A percentile compares a stretch with the other conserved stretches of the same genome.
These are phyloP conservation scores for Aureobasidium melanogenum DNA, from an alignment of 2,329 filamentous ascomycete genomes.

Conservation along the genomic window DNA sequence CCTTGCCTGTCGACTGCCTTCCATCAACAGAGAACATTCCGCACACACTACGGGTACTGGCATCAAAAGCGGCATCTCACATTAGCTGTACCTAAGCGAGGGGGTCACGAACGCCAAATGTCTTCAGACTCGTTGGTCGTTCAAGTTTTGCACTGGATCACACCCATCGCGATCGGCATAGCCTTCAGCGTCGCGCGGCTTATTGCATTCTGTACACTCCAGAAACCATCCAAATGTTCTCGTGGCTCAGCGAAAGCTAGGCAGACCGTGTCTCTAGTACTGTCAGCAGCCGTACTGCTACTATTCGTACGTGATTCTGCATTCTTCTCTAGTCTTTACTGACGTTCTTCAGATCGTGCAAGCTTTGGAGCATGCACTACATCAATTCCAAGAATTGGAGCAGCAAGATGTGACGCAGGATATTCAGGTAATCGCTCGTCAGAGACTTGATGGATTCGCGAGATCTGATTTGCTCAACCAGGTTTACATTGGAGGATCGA, in stretches of 20 bases:
- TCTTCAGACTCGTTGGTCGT: conserved; percentile 13
- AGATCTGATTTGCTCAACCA: neutral
- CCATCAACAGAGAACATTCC: neutral
- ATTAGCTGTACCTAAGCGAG: conserved; percentile 6
- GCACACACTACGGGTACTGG: conserved; percentile 1
- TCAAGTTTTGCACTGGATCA: conserved; percentile 20
- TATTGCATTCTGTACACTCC: conserved; percentile 21
- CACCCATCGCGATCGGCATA: conserved; percentile 18
- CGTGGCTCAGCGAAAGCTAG: conserved; percentile 16
- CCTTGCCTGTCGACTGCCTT: neutral
- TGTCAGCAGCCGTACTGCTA: neutral
- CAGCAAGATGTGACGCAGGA: conserved; percentile 1
- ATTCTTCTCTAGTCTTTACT: neutral
- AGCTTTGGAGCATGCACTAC: neutral
- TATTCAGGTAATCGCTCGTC: neutral
- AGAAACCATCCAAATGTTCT: conserved; percentile 19
- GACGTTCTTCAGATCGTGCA: neutral
- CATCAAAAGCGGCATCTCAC: conserved; percentile 3
- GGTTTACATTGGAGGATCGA: conserved; percentile 5
- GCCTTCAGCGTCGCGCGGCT: conserved; percentile 22
- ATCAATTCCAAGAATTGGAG: neutral
- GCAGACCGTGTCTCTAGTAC: neutral
- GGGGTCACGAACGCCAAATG: conserved; percentile 3
- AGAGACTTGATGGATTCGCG: neutral
- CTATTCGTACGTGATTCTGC: neutral